Percentiles rank a stretch among this genome's conserved stretches.
phyloP scores from a whole-genome alignment of 495 filamentous ascomycete genomes.

The Aspergillus haitiensis region DNA sequence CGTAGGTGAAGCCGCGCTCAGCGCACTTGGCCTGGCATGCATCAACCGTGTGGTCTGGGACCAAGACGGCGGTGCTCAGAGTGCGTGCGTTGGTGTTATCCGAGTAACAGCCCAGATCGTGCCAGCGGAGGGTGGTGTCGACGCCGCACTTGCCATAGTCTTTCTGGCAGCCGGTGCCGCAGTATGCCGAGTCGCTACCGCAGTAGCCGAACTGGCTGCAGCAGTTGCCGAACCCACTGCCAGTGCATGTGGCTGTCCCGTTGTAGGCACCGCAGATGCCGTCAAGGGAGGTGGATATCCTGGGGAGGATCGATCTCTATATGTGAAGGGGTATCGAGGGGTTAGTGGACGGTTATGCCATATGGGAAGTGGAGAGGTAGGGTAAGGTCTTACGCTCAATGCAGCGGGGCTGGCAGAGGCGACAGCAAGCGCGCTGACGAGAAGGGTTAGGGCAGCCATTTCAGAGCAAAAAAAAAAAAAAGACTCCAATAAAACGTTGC shows the following conservation, averaged over 20 bases:
- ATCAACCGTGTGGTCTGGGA: slow-evolving; percentile 1
- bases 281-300: background rate
- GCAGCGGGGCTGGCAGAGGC: background rate
- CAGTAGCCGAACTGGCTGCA: slow-evolving; percentile 11
- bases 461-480: background rate
- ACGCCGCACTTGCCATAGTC: slow-evolving; percentile 7
- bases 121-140: slow-evolving; percentile 3
- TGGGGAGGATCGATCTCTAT: background rate
- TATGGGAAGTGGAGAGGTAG: background rate
- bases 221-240: slow-evolving; percentile 6
- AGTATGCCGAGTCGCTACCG: slow-evolving; percentile 2
- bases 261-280: slow-evolving; percentile 4
- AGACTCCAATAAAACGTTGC: background rate
- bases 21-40: background rate
- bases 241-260: slow-evolving; percentile 4
- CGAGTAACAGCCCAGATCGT: slow-evolving; percentile 1
- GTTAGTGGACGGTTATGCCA: background rate
- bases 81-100: slow-evolving; percentile 2
- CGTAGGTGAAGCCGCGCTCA: background rate
- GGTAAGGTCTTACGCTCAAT: background rate
- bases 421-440: background rate
- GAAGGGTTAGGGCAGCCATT: background rate
- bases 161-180: slow-evolving; percentile 3
- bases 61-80: slow-evolving; percentile 1
- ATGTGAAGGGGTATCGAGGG: background rate